Conservation (phyloP, 768 basidiomycete species). For the Thelephora ganbajun region DNA sequence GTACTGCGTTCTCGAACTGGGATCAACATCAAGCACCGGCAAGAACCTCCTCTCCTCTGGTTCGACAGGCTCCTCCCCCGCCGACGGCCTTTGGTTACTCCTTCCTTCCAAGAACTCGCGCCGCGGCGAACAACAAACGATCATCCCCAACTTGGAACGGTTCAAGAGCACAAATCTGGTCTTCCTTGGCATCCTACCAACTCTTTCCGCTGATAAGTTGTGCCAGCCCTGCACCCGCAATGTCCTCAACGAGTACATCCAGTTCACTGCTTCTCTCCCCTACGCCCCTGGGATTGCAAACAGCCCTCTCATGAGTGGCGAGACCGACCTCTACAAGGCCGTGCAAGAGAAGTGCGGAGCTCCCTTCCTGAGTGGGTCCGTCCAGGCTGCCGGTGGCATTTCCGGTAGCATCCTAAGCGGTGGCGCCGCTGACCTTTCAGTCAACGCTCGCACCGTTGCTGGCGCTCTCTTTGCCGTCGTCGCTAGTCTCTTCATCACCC, state of each 20-base stretch:
- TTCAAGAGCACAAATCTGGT: constrained; percentile 48
- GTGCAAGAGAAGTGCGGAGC: constrained; percentile 52
- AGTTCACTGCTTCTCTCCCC: constrained; percentile 53
- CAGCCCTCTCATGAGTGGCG: constrained; percentile 52
- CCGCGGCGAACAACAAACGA: constrained; percentile 19
- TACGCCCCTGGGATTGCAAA: constrained; percentile 63
- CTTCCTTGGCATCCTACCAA: constrained; percentile 65
- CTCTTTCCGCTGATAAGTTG: constrained; percentile 33
- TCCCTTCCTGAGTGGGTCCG: constrained; percentile 53
- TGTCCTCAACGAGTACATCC: constrained; percentile 63
- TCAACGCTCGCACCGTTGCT: not conserved
- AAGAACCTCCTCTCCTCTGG: constrained; percentile 6
- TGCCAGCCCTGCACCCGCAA: constrained; percentile 77
- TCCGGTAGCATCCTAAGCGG: constrained; percentile 19
- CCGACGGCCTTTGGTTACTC: no score
- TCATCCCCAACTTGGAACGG: constrained; percentile 38
- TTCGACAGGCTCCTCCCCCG: not conserved
- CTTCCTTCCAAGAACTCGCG: constrained; percentile 3
- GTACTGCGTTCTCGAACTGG: constrained; percentile 52
- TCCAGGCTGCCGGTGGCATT: constrained; percentile 55
- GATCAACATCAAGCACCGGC: constrained; percentile 18
- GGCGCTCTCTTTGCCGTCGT: not conserved
- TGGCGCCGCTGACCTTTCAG: not conserved
- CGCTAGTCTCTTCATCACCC: not conserved
- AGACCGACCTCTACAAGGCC: constrained; percentile 49